Evolutionary conservation across 257 asterid species (phyloP).

Genomic region (Solanum appendiculatum): DNA sequence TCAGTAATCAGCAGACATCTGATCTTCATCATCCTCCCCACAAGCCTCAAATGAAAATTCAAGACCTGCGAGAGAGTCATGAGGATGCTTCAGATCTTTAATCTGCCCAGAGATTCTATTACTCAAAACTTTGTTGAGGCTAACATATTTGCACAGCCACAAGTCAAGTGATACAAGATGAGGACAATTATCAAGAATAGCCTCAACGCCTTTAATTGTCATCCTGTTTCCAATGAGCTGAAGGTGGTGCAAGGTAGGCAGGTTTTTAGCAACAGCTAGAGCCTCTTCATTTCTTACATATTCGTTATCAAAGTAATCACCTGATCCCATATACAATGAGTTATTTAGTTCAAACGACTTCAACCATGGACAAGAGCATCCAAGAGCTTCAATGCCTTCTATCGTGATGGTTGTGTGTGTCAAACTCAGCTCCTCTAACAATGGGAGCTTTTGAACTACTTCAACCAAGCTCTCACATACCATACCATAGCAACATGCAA

Average conservation of each 20-base stretch:
- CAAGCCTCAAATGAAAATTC: not conserved
- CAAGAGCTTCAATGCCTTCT: not conserved
- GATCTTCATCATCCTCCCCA: not conserved
- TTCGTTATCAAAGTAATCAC: not conserved
- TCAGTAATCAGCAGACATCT: not conserved
- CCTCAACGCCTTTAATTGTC: not conserved
- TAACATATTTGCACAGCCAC: not conserved
- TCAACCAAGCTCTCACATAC: not conserved
- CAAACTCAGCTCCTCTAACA: not conserved
- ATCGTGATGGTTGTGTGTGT: not conserved
- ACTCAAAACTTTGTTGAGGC: not conserved
- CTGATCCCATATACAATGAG: not conserved
- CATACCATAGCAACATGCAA: not conserved
- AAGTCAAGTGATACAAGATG: not conserved
- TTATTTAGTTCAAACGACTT: not conserved
- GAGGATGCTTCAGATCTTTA: not conserved
- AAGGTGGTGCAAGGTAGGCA: not conserved
- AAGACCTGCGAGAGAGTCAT: not conserved
- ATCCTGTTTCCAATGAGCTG: not conserved
- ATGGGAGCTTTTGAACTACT: not conserved
- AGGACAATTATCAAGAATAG: not conserved
- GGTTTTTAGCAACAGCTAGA: not conserved
- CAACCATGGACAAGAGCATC: not conserved
- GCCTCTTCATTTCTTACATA: not conserved
- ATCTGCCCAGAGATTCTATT: not conserved